Conservation (phyloP, 345 rosid species). For the Sisymbrium altissimum region DNA sequence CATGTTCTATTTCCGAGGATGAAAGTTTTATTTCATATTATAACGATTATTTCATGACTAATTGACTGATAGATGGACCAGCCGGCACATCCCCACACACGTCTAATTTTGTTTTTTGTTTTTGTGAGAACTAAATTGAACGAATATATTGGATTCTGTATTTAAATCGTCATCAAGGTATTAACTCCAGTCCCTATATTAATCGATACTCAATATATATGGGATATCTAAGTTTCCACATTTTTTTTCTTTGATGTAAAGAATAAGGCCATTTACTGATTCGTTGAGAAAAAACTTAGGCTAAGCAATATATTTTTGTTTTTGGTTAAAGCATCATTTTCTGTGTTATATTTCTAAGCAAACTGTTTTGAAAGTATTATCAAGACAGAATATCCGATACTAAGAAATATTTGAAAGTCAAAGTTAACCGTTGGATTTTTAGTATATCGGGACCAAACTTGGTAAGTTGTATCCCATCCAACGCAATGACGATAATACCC, state of each 20-base stretch:
- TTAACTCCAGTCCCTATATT: neutral
- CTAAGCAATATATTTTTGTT: constrained; percentile 22
- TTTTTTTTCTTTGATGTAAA: constrained; percentile 31
- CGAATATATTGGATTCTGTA: too few species aligned
- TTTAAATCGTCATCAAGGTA: too few species aligned
- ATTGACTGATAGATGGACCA: neutral
- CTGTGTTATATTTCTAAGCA: constrained; percentile 16
- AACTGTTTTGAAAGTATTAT: neutral
- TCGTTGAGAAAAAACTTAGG: constrained; percentile 17
- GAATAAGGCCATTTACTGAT: constrained; percentile 27
- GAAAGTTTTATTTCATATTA: neutral
- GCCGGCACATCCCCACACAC: neutral
- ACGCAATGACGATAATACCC: constrained; percentile 18
- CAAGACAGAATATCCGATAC: neutral
- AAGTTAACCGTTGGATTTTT: constrained; percentile 34
- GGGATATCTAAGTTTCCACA: constrained; percentile 24
- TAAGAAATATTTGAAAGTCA: constrained; percentile 23
- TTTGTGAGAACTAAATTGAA: too few species aligned
- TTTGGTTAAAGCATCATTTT: constrained; percentile 50
- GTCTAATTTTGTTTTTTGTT: too few species aligned
- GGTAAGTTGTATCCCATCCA: neutral
- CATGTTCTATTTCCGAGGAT: constrained; percentile 26
- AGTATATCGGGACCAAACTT: constrained; percentile 18
- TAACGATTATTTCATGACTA: neutral
- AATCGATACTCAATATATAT: constrained; percentile 12